Percentiles rank a stretch among this genome's conserved stretches.
These are phyloP conservation scores for Colletotrichum graminicola DNA, from an alignment of 2,329 filamentous ascomycete genomes.

Conservation along the genomic window DNA sequence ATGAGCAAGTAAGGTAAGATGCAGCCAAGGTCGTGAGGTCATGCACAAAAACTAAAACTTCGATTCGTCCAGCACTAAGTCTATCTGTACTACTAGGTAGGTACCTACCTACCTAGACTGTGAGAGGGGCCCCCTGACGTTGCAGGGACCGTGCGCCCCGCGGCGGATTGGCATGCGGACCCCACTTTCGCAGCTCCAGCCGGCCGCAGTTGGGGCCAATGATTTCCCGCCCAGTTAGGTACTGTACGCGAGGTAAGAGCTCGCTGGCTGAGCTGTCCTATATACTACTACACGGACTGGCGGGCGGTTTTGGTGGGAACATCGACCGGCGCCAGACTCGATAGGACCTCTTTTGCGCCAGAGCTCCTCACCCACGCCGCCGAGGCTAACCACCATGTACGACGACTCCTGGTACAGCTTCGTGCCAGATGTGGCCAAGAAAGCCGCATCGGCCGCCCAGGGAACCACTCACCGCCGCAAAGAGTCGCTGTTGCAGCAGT, in stretches of 20 bases:
- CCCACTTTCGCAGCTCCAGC: slow-evolving; percentile 18
- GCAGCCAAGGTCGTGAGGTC: slow-evolving; percentile 42
- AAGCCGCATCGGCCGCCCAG: slow-evolving; percentile 58
- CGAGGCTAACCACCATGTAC: slow-evolving; percentile 68
- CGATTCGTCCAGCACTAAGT: slow-evolving; percentile 38
- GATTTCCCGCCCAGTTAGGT: slow-evolving; percentile 39
- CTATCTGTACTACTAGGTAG: not conserved
- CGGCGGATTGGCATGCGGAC: slow-evolving; percentile 22
- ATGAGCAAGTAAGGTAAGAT: slow-evolving; percentile 8
- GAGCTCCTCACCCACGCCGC: slow-evolving; percentile 12
- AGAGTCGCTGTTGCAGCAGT: slow-evolving; percentile 76
- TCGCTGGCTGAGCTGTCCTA: slow-evolving; percentile 28
- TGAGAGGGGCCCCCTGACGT: slow-evolving; percentile 32
- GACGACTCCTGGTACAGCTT: slow-evolving; percentile 89
- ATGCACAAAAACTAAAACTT: slow-evolving; percentile 42
- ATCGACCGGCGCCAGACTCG: slow-evolving; percentile 21
- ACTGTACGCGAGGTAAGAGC: not conserved
- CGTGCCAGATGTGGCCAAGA: slow-evolving; percentile 71
- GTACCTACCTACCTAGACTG: slow-evolving; percentile 29
- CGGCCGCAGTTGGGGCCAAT: slow-evolving; percentile 33
- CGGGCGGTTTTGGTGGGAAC: slow-evolving; percentile 21
- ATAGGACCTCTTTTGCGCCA: slow-evolving; percentile 14
- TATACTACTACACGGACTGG: not conserved
- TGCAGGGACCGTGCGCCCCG: slow-evolving; percentile 37
- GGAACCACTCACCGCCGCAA: slow-evolving; percentile 71